These are phyloP conservation scores for Leishmania braziliensis DNA, from an alignment of 208 protist species.

Conservation along the genomic window DNA sequence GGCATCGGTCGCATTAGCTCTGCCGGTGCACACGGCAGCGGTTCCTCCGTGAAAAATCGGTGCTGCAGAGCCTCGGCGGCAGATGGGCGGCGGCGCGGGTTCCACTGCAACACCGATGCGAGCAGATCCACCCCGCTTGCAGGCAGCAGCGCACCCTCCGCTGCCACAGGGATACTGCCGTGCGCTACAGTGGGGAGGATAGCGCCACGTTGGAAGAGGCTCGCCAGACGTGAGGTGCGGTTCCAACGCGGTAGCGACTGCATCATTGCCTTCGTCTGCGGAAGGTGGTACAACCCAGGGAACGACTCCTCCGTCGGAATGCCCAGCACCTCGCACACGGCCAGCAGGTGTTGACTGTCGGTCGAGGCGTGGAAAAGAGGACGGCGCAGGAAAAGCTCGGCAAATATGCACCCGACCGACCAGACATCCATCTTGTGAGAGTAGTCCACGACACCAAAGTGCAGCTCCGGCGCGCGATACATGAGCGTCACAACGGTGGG, in stretches of 20 bases:
- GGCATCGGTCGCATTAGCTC: constrained; percentile 77
- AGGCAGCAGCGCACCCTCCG: constrained; percentile 26
- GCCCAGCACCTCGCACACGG: constrained; percentile 92
- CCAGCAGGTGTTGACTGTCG: constrained; percentile 87
- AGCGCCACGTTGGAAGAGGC: constrained; percentile 45
- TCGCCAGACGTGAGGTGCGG: constrained; percentile 44
- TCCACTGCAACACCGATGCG: constrained; percentile 70
- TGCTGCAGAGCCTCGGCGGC: constrained; percentile 77
- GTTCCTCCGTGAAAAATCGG: constrained; percentile 78
- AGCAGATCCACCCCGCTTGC: constrained; percentile 77
- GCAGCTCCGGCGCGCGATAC: constrained; percentile 95
- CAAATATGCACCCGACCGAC: constrained; percentile 97
- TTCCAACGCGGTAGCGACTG: constrained; percentile 62
- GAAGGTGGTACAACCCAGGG: constrained; percentile 75
- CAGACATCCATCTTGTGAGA: constrained; percentile 95
- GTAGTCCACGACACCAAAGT: constrained; percentile 86
- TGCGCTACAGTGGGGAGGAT: constrained; percentile 20
- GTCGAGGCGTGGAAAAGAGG: constrained; percentile 95
- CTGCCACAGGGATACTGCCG: constrained; percentile 18
- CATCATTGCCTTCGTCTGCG: constrained; percentile 49
- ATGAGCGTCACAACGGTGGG: constrained; percentile 94
- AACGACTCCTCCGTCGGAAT: constrained; percentile 93
- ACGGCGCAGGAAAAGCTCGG: constrained; percentile 97
- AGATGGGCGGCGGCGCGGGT: constrained; percentile 71
- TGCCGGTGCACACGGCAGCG: constrained; percentile 61